These are phyloP conservation scores for Chloromonas sp. DNA, from an alignment of 163 green algal genomes.

Conservation along the genomic window DNA sequence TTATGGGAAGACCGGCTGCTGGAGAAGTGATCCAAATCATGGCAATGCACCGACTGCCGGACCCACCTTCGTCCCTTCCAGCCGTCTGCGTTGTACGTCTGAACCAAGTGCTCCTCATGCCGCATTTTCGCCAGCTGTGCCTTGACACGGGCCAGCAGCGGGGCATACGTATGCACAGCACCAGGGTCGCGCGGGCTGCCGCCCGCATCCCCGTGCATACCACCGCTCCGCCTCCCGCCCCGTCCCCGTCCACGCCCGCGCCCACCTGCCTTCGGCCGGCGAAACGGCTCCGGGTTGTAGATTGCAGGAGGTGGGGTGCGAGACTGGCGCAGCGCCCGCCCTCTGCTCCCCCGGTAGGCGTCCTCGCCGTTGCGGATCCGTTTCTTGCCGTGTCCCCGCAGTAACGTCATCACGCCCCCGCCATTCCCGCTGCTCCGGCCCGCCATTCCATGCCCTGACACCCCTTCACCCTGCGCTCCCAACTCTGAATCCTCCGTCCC, in stretches of 20 bases:
- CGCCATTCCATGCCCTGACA: no score
- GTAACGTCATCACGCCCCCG: no score
- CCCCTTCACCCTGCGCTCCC: no score
- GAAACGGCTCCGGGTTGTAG: background rate
- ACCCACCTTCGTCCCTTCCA: conserved; percentile 47
- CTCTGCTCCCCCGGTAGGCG: no score
- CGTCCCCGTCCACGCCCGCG: background rate
- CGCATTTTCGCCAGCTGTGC: conserved; percentile 39
- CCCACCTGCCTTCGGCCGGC: background rate
- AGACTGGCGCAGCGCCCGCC: background rate
- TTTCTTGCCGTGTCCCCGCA: no score
- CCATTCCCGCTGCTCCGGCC: no score
- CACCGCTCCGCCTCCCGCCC: background rate
- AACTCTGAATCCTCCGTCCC: no score
- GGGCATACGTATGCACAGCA: background rate
- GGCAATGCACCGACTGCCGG: no score
- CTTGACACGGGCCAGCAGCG: conserved; percentile 24
- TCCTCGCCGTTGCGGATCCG: no score
- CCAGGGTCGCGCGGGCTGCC: background rate
- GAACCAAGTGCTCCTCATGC: conserved; percentile 62
- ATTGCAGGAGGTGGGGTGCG: background rate
- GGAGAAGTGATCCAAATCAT: no score
- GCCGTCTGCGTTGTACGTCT: conserved; percentile 64
- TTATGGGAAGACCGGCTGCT: no score
- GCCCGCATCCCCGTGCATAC: background rate